Base-by-base conservation (phyloP, 441 rosid genomes). In the Kokia cookei region DNA sequence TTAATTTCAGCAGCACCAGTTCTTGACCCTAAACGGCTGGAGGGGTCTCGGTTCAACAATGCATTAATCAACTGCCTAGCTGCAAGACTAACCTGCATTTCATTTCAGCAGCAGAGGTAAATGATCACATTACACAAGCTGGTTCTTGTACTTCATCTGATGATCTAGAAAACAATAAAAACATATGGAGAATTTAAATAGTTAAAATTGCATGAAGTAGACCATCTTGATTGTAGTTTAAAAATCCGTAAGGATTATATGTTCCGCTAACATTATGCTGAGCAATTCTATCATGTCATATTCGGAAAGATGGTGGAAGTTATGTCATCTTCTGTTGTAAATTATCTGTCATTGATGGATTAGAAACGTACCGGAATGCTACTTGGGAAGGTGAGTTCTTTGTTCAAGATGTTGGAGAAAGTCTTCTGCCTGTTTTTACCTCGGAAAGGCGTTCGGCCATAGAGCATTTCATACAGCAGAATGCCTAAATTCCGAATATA, bases 341-440 rank as follows among this genome's bases (percentile, higher is more conserved):
- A 27, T 5, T 27, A 15, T 14, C 1, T 8, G 12, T 8, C 5
- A 19, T 15, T 37, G 27, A 55, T 17, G 40, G 55, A 19, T 1
- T 69, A 45, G 51, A 74, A 74, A 61, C 61, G 78, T 86, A 96
- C 99, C 73, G 90, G 92, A 70, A 96, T 96, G 89, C 99, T 92
- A 73, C 97, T 96, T 2, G 99, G 99, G 76, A 93, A 93, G 4
- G 98, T 92, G 69, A 96, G 98, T 81, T 93, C 97, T 86, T 96
- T 96, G 90, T 81, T 87, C 85, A 96, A 87, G 78, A 96, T 90
- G 86, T 93, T 96, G 80, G 91, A 86, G 84, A 92, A 96, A 69
- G 99, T 93, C 90, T 85, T 96, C 77, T 91, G 98, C 86, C 99
- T 90, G 70, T 96, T 96, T 88, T 96, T 96, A 35, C 99, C 98